phyloP scores from a whole-genome alignment of 176 grass and related monocot genomes.

The Oryza coarctata region DNA sequence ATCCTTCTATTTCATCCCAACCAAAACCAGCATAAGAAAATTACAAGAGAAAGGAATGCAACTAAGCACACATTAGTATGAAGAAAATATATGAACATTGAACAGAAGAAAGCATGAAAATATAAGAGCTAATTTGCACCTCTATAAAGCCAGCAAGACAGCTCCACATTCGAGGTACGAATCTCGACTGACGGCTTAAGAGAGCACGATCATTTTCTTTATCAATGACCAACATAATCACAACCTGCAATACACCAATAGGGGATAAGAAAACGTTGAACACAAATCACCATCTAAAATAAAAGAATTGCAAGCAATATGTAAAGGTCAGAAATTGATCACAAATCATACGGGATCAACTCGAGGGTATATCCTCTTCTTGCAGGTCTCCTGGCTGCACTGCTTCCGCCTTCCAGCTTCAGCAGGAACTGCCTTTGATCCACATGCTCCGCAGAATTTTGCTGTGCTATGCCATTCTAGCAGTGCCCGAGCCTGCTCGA shows the following conservation, averaged over 20 bases:
- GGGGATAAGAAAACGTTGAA: neutral
- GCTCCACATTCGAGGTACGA: constrained; percentile 91
- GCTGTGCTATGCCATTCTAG: constrained; percentile 81
- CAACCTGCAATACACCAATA: constrained; percentile 54
- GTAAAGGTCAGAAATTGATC: neutral
- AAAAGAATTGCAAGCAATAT: neutral
- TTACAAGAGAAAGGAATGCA: constrained; percentile 3
- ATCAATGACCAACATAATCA: constrained; percentile 95
- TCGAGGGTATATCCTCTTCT: constrained; percentile 85
- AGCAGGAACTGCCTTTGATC: constrained; percentile 56
- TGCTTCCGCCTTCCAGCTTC: constrained; percentile 85
- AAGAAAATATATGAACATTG: neutral
- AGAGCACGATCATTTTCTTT: constrained; percentile 77
- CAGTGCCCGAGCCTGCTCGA: constrained; percentile 64
- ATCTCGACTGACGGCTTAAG: constrained; percentile 84
- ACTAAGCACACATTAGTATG: neutral
- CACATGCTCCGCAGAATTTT: constrained; percentile 84
- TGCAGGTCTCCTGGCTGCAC: constrained; percentile 79
- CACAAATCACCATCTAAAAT: neutral
- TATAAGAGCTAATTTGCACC: constrained; percentile 29
- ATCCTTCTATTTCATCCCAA: neutral
- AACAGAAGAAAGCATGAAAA: neutral
- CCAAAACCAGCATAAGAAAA: constrained; percentile 4
- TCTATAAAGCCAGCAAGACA: constrained; percentile 98
- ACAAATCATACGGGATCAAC: constrained; percentile 70